Base-by-base conservation (phyloP, 345 rosid species). In the Cardiospermum halicacabum region DNA sequence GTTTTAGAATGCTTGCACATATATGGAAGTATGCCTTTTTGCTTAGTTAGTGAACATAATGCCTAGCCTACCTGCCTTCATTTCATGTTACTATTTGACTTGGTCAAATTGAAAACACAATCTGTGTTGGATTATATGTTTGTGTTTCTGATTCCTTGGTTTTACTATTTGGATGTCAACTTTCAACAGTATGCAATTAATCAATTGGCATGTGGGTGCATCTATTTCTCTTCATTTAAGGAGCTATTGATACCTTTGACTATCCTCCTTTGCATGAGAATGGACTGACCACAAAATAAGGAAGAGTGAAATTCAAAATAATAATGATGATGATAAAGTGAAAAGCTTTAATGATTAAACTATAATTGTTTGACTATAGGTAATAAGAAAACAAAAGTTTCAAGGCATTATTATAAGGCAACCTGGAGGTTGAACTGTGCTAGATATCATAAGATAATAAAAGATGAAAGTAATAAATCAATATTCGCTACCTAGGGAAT, bases 281-380 rank as follows among this genome's bases (percentile, higher is more conserved):
- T 48, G 48, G 30, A 49, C 45, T 47, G 47, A 21, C 24, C 13
- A 62, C 21, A 48, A 27, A 19, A 2, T 21, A 27, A 16, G 1
- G 16, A n/a, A 45, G 18, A 27, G 9, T 61, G 30, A 43, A 61
- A 18, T 2, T 1, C 4, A 51, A 7, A 5, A 28, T 43, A 58
- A 26, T 11, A 39, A 42, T 0, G 15, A 58, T 22, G 4, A 58
- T 11, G 10, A 24, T 22, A 51, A 51, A 13, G 30, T 16, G 1
- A 30, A 30, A 56, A 56, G 9, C 27, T 61, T 18, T 28, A 26
- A 61, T 61, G 36, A 45, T 45, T 61, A 61, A 61, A 61, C 22
- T 30, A 27, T 48, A 47, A 61, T 61, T 45, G 65, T 61, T 43
- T 45, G 65, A 45, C 37, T 2, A n/a, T n/a, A n/a, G n/a, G n/a